Conservation (phyloP, 106 monocot genomes). For the Dactylorhiza incarnata region DNA sequence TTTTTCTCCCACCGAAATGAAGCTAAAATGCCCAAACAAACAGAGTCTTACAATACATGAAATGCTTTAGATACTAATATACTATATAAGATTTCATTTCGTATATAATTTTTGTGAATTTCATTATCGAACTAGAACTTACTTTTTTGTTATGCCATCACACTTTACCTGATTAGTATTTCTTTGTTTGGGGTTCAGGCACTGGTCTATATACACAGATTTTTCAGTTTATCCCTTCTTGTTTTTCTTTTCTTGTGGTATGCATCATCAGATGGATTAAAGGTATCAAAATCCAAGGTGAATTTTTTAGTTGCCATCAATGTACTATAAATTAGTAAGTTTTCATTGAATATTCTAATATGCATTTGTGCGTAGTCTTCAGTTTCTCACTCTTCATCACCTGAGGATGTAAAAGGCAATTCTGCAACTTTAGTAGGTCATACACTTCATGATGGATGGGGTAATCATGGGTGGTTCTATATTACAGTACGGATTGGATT, state of each 20-base stretch:
- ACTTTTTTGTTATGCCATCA: neutral
- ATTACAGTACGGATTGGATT: constrained; percentile 68
- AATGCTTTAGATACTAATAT: neutral
- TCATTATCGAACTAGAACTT: neutral
- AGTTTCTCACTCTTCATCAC: constrained; percentile 19
- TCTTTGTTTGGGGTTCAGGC: constrained; percentile 52
- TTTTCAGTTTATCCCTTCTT: constrained; percentile 81
- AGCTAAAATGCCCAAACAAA: too few relatives aligned
- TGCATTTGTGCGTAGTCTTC: constrained; percentile 17
- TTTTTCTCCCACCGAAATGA: too few relatives aligned
- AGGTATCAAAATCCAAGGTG: constrained; percentile 37
- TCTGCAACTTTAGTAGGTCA: constrained; percentile 5
- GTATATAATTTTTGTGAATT: neutral
- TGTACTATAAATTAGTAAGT: neutral
- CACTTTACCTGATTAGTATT: neutral
- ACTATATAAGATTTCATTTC: neutral
- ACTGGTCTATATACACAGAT: constrained; percentile 82
- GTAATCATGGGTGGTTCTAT: constrained; percentile 76
- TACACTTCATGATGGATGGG: constrained; percentile 33
- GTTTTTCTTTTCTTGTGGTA: constrained; percentile 85
- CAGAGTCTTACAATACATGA: too few relatives aligned
- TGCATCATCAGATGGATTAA: constrained; percentile 41
- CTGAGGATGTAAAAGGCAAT: constrained; percentile 17
- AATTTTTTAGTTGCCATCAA: constrained; percentile 1
- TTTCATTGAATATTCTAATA: constrained; percentile 3